Percentiles rank a stretch among this genome's conserved stretches.
phyloP scores from a whole-genome alignment of 345 rosid genomes.

The Rhodomyrtus tomentosa region DNA sequence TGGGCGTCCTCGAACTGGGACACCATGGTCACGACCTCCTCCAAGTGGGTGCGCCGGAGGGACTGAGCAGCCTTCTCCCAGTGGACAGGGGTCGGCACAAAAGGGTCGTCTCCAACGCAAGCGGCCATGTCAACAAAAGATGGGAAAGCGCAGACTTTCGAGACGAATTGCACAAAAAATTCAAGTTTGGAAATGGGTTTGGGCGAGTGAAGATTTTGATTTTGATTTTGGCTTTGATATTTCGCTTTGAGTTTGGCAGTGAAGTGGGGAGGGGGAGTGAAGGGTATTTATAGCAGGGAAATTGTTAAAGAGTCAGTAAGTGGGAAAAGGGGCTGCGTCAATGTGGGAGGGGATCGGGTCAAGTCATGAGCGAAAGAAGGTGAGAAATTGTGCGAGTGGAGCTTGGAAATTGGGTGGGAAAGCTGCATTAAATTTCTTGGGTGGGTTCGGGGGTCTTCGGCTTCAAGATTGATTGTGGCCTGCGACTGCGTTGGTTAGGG shows the following conservation, averaged over 20 bases:
- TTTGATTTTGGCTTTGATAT: not conserved
- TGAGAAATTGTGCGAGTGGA: not conserved
- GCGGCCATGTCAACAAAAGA: not conserved
- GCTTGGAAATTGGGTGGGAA: not conserved
- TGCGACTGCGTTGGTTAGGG: not conserved
- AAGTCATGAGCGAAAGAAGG: not conserved
- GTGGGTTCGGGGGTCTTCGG: fast-evolving
- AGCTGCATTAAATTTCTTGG: not conserved
- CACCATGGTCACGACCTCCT: slow-evolving; percentile 20
- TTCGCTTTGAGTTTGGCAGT: not conserved
- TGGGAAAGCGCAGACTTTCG: not conserved
- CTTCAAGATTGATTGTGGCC: too few relatives aligned
- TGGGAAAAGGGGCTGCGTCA: not conserved
- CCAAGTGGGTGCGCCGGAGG: slow-evolving; percentile 13
- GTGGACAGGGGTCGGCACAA: not conserved
- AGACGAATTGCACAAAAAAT: not conserved
- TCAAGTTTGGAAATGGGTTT: not conserved
- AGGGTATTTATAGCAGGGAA: not conserved
- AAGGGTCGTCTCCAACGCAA: not conserved
- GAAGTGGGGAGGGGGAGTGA: not conserved
- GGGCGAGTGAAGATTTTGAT: not conserved
- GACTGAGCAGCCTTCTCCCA: slow-evolving; percentile 29
- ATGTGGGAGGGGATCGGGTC: not conserved
- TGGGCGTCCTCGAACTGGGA: slow-evolving; percentile 13
- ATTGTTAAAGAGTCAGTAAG: not conserved